A percentile compares a stretch with the other conserved stretches of the same genome.
phyloP scores from a whole-genome alignment of 164 flowering plant genomes.

The Cinnamomum chago region DNA sequence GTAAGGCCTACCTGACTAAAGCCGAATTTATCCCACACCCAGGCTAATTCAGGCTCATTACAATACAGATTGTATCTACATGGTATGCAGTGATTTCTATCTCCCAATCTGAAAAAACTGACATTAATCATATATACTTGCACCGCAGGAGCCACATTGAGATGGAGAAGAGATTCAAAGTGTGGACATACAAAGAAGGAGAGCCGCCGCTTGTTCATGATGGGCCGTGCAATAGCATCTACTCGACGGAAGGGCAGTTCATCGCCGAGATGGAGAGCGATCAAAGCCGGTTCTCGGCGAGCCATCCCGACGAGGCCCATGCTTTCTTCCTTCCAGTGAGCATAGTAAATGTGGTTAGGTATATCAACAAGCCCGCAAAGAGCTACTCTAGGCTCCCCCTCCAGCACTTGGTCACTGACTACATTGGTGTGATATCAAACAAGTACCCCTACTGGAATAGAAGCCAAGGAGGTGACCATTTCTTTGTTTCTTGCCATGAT shows the following conservation, averaged over 20 bases:
- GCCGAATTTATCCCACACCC: no score
- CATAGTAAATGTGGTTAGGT: conserved; percentile 49
- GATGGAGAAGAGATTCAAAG: conserved; percentile 64
- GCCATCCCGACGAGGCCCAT: conserved; percentile 8
- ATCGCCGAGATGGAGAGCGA: conserved; percentile 38
- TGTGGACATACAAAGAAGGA: conserved; percentile 67
- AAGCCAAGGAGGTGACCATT: conserved; percentile 70
- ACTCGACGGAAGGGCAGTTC: conserved; percentile 59
- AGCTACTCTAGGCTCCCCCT: conserved; percentile 31
- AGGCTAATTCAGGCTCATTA: no score
- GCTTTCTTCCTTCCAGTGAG: conserved; percentile 32
- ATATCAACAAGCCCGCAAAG: conserved; percentile 31
- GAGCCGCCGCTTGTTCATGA: conserved; percentile 46
- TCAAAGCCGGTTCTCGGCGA: background rate
- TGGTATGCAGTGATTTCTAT: no score
- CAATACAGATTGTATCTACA: no score
- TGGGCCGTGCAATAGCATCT: conserved; percentile 52
- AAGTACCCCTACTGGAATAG: conserved; percentile 77
- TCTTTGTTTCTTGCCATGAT: conserved; percentile 86
- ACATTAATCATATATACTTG: no score
- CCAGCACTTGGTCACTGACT: conserved; percentile 39
- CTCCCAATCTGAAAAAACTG: no score
- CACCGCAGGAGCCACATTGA: conserved; percentile 21
- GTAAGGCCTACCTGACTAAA: no score
- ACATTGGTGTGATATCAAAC: conserved; percentile 47